These are phyloP conservation scores for Aurantiochytrium sp. DNA, from an alignment of 108 stramenopile species.

Conservation along the genomic window DNA sequence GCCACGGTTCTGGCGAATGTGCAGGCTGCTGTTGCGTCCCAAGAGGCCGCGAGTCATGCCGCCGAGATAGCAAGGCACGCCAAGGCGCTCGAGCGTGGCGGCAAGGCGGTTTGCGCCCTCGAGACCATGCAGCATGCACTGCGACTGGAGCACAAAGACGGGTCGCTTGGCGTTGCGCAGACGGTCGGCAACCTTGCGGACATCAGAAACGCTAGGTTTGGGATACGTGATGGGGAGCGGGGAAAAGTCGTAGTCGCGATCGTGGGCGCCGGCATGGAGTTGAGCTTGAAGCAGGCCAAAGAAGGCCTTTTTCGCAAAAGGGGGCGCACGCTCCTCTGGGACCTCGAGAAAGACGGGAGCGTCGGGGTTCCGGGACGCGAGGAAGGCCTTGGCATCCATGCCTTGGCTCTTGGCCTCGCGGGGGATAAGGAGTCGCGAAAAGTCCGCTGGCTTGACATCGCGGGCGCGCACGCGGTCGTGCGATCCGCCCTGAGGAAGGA, in stretches of 20 bases:
- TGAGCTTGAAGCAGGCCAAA: background rate
- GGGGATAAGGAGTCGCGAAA: background rate
- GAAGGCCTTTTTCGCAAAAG: background rate
- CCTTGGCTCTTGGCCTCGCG: background rate
- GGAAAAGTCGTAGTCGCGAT: constrained; percentile 6
- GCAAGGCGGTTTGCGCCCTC: background rate
- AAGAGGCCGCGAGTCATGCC: background rate
- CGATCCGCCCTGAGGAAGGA: background rate
- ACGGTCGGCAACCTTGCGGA: background rate
- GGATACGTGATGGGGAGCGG: background rate
- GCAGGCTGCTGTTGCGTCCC: background rate
- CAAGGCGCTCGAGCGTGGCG: background rate
- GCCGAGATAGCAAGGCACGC: background rate
- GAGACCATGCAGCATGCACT: constrained; percentile 5
- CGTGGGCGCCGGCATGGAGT: constrained; percentile 13
- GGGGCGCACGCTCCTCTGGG: background rate
- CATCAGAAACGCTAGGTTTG: background rate
- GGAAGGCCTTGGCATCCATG: background rate
- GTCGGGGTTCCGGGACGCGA: background rate
- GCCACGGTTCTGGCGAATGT: background rate
- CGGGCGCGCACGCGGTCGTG: constrained; percentile 4
- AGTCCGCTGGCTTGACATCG: background rate
- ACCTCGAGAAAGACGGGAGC: background rate
- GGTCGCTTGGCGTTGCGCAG: background rate
- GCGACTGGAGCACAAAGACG: background rate